Evolutionary conservation across 2,329 filamentous ascomycete species (phyloP).

Genomic region (Thermomyces lanuginosus): DNA sequence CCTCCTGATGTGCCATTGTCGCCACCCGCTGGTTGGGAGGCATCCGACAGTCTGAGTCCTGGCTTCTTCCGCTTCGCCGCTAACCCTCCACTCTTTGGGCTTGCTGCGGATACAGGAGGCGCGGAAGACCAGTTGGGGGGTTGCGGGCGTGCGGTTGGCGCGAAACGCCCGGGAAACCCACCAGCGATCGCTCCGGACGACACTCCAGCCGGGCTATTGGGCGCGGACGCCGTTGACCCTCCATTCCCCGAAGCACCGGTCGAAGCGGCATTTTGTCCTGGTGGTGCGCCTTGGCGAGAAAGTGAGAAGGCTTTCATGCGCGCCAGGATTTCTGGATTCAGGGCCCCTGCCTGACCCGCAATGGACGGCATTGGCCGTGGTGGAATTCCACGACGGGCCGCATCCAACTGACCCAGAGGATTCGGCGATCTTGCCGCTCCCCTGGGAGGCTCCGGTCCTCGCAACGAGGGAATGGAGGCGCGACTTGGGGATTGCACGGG

Average conservation of each 20-base stretch:
- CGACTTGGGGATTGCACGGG: constrained; percentile 7
- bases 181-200: constrained; percentile 15
- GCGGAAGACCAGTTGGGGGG: constrained; percentile 19
- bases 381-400: constrained; percentile 36
- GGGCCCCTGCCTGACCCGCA: constrained; percentile 30
- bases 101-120: constrained; percentile 17
- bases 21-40: constrained; percentile 34
- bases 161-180: constrained; percentile 16
- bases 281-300: constrained; percentile 44
- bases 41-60: constrained; percentile 33
- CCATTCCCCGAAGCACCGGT: constrained; percentile 13
- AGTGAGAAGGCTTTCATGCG: constrained; percentile 55
- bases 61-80: constrained; percentile 33
- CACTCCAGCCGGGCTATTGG: constrained; percentile 6
- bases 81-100: constrained; percentile 30
- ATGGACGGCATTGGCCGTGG: constrained; percentile 17
- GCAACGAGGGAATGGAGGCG: constrained; percentile 14
- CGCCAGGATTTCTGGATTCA: constrained; percentile 49
- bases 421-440: constrained; percentile 70
- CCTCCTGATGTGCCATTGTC: constrained; percentile 22
- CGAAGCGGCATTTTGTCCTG: constrained; percentile 17
- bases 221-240: constrained; percentile 6
- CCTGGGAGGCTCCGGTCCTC: constrained; percentile 10
- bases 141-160: constrained; percentile 14
- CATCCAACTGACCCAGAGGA: constrained; percentile 59